phyloP scores from a whole-genome alignment of 2,329 filamentous ascomycete species.

The Mollisia scopiformis region DNA sequence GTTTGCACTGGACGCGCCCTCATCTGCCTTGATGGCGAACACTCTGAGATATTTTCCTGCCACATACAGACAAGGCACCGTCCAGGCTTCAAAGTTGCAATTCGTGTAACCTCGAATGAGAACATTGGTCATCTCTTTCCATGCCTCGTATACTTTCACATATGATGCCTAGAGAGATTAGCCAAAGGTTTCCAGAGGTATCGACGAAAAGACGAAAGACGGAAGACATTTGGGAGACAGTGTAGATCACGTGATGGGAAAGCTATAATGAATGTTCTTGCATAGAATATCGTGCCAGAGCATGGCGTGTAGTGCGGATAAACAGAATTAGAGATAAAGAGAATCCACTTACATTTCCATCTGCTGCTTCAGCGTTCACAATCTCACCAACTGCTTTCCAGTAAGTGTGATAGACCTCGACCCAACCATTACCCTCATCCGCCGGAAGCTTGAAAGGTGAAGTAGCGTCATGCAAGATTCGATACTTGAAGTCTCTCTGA shows the following conservation, averaged over 20 bases:
- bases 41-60: slow-evolving; percentile 83
- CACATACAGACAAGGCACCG: slow-evolving; percentile 86
- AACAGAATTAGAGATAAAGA: too few relatives aligned
- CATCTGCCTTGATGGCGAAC: slow-evolving; percentile 91
- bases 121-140: slow-evolving; percentile 81
- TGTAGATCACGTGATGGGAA: background rate
- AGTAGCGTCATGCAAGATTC: slow-evolving; percentile 66
- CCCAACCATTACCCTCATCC: slow-evolving; percentile 79
- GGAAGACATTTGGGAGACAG: background rate
- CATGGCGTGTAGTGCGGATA: too few relatives aligned
- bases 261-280: too few relatives aligned
- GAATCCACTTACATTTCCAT: background rate
- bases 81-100: slow-evolving; percentile 82
- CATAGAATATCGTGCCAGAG: too few relatives aligned
- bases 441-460: slow-evolving; percentile 26
- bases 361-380: slow-evolving; percentile 63
- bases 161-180: slow-evolving; percentile 47
- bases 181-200: background rate
- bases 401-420: slow-evolving; percentile 80
- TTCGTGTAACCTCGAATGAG: slow-evolving; percentile 82
- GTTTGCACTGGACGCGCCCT: slow-evolving; percentile 55
- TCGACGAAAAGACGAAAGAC: too few relatives aligned
- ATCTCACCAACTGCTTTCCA: slow-evolving; percentile 83
- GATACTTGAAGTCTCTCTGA: slow-evolving; percentile 70
- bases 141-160: slow-evolving; percentile 82